Percentiles rank a stretch among this genome's conserved stretches.
These are phyloP conservation scores for Leccinum huronense DNA, from an alignment of 1,284 basidiomycete genomes.

Conservation along the genomic window DNA sequence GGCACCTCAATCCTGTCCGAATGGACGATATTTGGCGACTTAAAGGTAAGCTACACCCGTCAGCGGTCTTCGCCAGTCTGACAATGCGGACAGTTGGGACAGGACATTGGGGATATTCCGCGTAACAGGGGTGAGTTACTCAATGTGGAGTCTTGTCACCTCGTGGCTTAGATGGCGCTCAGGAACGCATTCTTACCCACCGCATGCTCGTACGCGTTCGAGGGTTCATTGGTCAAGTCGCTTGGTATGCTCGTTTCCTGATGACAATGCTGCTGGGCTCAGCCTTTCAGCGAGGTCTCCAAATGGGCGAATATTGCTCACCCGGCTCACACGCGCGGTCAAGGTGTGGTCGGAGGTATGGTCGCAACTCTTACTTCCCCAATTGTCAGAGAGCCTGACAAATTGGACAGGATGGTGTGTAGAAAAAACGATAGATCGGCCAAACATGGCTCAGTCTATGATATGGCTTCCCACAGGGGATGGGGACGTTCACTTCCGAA, in stretches of 20 bases:
- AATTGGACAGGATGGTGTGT: slow-evolving; percentile 61
- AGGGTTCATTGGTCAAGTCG: slow-evolving; percentile 77
- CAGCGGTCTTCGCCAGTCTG: slow-evolving; percentile 7
- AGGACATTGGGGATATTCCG: slow-evolving; percentile 71
- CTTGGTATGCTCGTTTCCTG: slow-evolving; percentile 49
- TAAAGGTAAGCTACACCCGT: slow-evolving; percentile 28
- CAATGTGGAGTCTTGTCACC: slow-evolving; percentile 9
- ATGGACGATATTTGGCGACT: slow-evolving; percentile 40
- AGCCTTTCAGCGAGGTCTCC: slow-evolving; percentile 54
- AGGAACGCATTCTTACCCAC: slow-evolving; percentile 61
- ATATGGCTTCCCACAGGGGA: slow-evolving; percentile 70
- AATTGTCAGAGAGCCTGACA: slow-evolving; percentile 15
- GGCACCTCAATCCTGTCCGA: slow-evolving; percentile 44
- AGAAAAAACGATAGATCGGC: slow-evolving; percentile 67
- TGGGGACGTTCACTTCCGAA: slow-evolving; percentile 34
- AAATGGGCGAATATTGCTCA: slow-evolving; percentile 58
- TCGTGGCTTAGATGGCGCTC: slow-evolving; percentile 17
- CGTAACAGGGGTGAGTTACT: slow-evolving; percentile 57
- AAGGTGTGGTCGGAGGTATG: slow-evolving; percentile 74
- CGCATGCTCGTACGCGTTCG: slow-evolving; percentile 68
- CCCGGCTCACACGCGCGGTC: slow-evolving; percentile 66
- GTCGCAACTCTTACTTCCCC: slow-evolving; percentile 21
- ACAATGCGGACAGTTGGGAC: slow-evolving; percentile 59
- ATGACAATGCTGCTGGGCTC: slow-evolving; percentile 3
- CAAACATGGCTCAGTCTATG: slow-evolving; percentile 60